Conservation (phyloP, 2,329 filamentous ascomycete species). For the Trichophyton equinum region DNA sequence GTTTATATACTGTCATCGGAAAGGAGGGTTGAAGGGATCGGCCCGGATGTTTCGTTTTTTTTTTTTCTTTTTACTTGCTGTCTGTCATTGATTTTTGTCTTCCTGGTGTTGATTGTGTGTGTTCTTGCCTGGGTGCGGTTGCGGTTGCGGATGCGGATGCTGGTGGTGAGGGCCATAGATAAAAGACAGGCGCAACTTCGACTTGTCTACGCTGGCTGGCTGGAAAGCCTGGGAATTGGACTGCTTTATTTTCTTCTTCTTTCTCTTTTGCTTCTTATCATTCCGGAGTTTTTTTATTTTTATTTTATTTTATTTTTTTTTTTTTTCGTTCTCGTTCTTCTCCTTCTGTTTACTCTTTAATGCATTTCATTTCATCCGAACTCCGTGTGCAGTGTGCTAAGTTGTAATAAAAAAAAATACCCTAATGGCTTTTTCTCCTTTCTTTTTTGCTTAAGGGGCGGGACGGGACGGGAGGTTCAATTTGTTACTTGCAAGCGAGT, state of each 20-base stretch:
- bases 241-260: neutral
- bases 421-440: neutral
- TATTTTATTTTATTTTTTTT: too few species aligned
- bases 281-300: constrained; percentile 1
- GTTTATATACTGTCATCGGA: constrained; percentile 1
- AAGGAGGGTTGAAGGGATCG: neutral
- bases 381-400: neutral
- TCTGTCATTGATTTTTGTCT: neutral
- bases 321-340: neutral
- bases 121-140: neutral
- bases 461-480: neutral
- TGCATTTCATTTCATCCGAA: too few species aligned
- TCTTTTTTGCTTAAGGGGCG: neutral
- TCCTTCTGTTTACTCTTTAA: neutral
- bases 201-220: constrained; percentile 2
- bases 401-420: neutral
- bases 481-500: neutral
- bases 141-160: neutral
- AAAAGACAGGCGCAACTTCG: constrained; percentile 5
- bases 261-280: neutral
- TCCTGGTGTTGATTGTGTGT: neutral
- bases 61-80: neutral
- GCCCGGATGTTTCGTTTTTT: neutral
- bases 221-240: neutral
- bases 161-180: constrained; percentile 2